Base-by-base conservation (phyloP, 495 filamentous ascomycete genomes). In the Neurospora sublineolata region DNA sequence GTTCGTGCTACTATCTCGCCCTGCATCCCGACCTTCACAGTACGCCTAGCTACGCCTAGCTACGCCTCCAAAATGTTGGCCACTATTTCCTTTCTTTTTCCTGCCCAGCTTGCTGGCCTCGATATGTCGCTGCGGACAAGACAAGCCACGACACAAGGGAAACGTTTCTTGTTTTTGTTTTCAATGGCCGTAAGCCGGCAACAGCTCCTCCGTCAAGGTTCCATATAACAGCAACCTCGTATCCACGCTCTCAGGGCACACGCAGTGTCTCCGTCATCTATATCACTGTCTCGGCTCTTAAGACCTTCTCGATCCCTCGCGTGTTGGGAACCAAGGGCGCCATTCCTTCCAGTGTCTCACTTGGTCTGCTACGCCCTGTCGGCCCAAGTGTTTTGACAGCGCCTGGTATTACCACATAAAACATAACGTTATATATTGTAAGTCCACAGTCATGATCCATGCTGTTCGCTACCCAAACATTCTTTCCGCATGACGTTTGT, bases 201-300 rank as follows among this genome's bases (percentile, higher is more conserved):
- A 60, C 27, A 60, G 27, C 27, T 64, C 52, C 46, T 27, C 46
- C 46, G 14, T 27, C 46, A 27, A 36, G 12, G 7, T 33, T 64
- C 12, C 52, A 33, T 64, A 64, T 33, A 33, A 64, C 52, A 64
- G 7, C 27, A 1, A 64, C 33, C 27, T 64, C 27, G 52, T 64
- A 27, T 64, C 52, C 52, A 9, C 52, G 52, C 52, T 64, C 27
- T 64, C 68, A n/a, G 38, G 37, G 30, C 33, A 38, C 70, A 68
- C 36, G 40, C 36, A 40, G 44, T 73, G 73, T 75, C 73, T 75
- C 42, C 73, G 73, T 37, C 73, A 75, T 73, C 58, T 70, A 70
- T 73, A 70, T 70, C 46, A 70, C 42, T 75, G 73, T 75, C 73
- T 75, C 58, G 73, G 68, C 38, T 68, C 71, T 38, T 33, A 23